A percentile compares a stretch with the other conserved stretches of the same genome.
Evolutionary conservation across 192 early-diverging fungal species (phyloP).

Genomic region (Chytriomyces hyalinus): DNA sequence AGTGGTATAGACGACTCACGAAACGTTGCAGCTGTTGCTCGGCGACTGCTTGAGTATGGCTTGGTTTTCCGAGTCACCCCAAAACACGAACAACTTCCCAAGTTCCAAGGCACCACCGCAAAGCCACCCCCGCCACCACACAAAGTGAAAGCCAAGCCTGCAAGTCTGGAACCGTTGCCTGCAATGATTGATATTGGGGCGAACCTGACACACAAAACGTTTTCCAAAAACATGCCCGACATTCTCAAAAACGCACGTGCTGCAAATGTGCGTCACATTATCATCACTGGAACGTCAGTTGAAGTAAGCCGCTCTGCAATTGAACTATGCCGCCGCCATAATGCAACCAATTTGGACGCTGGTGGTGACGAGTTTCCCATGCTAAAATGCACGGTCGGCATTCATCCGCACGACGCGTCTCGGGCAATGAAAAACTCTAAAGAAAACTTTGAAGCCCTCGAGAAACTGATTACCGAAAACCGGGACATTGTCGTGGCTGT

Average conservation of each 20-base stretch:
- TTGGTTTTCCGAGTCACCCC: slow-evolving; percentile 36
- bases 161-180: not conserved
- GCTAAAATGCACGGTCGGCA: slow-evolving; percentile 28
- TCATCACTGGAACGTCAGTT: slow-evolving; percentile 33
- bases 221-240: not conserved
- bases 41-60: slow-evolving; percentile 53
- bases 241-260: not conserved
- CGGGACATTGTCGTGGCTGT: slow-evolving; percentile 74
- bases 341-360: slow-evolving; percentile 2
- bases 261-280: slow-evolving; percentile 25
- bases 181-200: slow-evolving; percentile 38
- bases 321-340: not conserved
- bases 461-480: not conserved
- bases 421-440: not conserved
- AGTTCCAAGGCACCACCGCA: not conserved
- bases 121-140: not conserved
- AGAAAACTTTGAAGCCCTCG: not conserved
- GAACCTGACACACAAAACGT: slow-evolving; percentile 25
- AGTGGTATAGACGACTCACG: slow-evolving; percentile 80
- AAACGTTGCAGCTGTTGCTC: slow-evolving; percentile 74
- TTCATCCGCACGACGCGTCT: slow-evolving; percentile 40
- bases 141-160: not conserved
- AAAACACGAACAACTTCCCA: not conserved
- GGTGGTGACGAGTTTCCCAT: not conserved
- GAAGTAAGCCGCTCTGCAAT: slow-evolving; percentile 3